Evolutionary conservation across 129 eudicot genomes (phyloP), one percentile per base, ranked within the genome.

Genomic region (Centella asiatica): DNA sequence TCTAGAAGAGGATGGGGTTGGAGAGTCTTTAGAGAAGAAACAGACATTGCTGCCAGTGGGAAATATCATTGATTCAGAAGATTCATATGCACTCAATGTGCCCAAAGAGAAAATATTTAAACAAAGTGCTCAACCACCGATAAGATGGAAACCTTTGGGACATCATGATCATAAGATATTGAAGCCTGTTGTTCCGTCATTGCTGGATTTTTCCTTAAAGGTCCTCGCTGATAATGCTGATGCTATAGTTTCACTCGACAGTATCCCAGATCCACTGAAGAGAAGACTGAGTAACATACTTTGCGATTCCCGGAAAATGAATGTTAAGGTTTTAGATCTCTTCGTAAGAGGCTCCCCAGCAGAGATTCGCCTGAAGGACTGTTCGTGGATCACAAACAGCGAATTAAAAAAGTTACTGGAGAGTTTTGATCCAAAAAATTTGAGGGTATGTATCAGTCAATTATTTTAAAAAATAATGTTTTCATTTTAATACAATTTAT

Each of bases 351-450:
- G 72, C 37, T 77, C 78, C 46, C 82, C 87, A 28, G 49, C 73
- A 60, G 84, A 75, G 58, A 81, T 84, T 55, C 66, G 82, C 4
- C n/a, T 84, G 25, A 84, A 75, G 53, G 79, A 81, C 48, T 78
- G 82, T 34, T 78, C 86, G 31, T 81, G 87, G 87, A 57, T 84
- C 9, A 72, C 80, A 6, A 78, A 78, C 5, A 29, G 55, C 27
- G 76, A 78, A 54, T 75, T 73, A 47, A 54, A 37, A 48, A 66
- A 51, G 53, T 40, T 62, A 10, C 72, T 81, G 49, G 67, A 54
- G 32, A 76, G 67, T 26, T 70, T 73, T n/a, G 65, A 76, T 58
- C 27, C 68, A 31, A 69, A 52, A 63, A 67, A 64, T 62, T 64
- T 78, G 71, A 75, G 34, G 70, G 92, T 84, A 78, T 39, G 31